Evolutionary conservation across 345 rosid species (phyloP), one percentile per base, ranked within the genome.

Genomic region (Populus alba): DNA sequence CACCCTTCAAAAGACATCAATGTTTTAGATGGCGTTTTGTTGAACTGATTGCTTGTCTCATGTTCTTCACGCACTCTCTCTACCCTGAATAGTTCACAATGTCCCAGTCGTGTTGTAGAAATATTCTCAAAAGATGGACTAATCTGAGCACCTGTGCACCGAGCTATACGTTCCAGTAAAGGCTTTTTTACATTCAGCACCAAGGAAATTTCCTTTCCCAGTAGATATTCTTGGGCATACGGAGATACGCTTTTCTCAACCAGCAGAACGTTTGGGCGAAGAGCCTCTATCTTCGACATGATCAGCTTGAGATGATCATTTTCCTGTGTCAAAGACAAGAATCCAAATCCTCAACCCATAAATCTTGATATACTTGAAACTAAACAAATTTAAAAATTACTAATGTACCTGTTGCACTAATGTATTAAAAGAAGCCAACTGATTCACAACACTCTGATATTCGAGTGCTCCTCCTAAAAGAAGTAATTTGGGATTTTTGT

Each of bases 1-100:
- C 99, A 97, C 66, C 99, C 97, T 89, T 97, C 99, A 87, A 97
- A 97, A 79, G 83, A 97, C 99, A 97, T 97, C 81, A 97, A 87
- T 37, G 99, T 94, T 87, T 91, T 94, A n/a, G 93, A 88, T 38
- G 91, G 88, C 76, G 89, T 97, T 85, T 86, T 90, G 91, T 82
- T 90, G 16, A 85, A 82, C 81, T 89, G 97, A 84, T 77, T 87
- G 66, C 84, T 78, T 66, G 77, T 74, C 88, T 94, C 97, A 11
- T 90, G 97, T 78, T 92, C 93, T 86, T 97, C 98, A 66, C 85
- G 55, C 78, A 94, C 90, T 82, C 77, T 91, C 84, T 91, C 96
- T 61, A 94, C 79, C 66, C 89, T 86, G 80, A 97, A 97, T 55
- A 91, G 84, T 85, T 97, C 99, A 78, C 98, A 97, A 76, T 88